Evolutionary conservation across 441 rosid genomes (phyloP).

Genomic region (Sinapis alba): DNA sequence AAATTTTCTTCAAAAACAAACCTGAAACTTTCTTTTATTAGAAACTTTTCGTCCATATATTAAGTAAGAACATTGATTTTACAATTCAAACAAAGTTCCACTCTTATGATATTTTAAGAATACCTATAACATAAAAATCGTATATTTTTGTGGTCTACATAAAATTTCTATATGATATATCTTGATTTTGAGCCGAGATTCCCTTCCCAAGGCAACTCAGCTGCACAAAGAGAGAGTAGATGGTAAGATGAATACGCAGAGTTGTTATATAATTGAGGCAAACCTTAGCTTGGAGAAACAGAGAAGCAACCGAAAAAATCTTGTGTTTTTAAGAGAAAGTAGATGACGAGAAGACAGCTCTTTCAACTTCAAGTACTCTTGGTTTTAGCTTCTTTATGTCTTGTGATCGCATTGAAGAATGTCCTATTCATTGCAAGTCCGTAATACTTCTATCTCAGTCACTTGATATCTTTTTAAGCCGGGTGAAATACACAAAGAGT

Average conservation of each 20-base stretch:
- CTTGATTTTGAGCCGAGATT: background rate
- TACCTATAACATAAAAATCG: background rate
- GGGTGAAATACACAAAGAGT: too few species aligned
- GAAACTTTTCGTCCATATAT: background rate
- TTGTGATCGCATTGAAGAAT: slow-evolving; percentile 9
- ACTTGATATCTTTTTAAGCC: too few species aligned
- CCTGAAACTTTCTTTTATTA: background rate
- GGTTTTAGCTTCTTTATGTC: slow-evolving; percentile 20
- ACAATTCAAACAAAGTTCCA: background rate
- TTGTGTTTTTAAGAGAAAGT: slow-evolving; percentile 2
- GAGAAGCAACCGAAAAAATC: slow-evolving; percentile 3
- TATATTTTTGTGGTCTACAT: background rate
- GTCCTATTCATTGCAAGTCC: slow-evolving; percentile 25
- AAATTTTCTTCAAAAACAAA: background rate
- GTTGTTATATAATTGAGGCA: slow-evolving; percentile 1
- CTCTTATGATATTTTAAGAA: background rate
- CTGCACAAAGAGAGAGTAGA: slow-evolving; percentile 8
- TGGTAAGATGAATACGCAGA: background rate
- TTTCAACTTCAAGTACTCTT: slow-evolving; percentile 19
- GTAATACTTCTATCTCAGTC: slow-evolving; percentile 16
- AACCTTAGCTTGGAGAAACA: slow-evolving; percentile 4
- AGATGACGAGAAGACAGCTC: slow-evolving; percentile 25
- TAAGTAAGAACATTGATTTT: background rate
- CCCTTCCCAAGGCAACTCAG: background rate
- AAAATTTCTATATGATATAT: background rate